Base-by-base conservation (phyloP, 1,284 basidiomycete genomes). In the Vanrija pseudolonga region DNA sequence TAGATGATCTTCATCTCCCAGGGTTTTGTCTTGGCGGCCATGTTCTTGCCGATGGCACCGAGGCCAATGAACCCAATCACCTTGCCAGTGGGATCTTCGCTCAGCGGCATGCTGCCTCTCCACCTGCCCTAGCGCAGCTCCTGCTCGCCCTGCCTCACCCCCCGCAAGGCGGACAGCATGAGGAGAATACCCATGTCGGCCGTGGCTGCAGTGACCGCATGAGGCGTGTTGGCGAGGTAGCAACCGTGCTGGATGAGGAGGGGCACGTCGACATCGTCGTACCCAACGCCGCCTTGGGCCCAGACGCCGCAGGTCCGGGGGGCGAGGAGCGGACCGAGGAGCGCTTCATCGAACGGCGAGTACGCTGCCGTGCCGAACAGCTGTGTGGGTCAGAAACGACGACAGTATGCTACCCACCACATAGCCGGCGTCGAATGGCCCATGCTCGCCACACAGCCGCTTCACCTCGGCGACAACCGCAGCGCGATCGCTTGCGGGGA, bases 1-100 rank as follows among this genome's bases (percentile, higher is more conserved):
- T 68, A 68, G 41, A 64, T 47, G 38, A 68, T 58, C 44, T 63
- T 62, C 64, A 68, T 66, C 22, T 55, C 59, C 51, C 59, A 66
- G 11, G 47, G 19, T 40, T 62, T 48, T 18, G 57, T 57, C 50
- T 68, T 64, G 15, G 32, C 45, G 2, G 66, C 61, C 55, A 68
- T 61, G n/a, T 37, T 50, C 49, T 63, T 60, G 6, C 65, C 65
- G 39, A 67, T 67, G 3, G 56, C 49, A 8, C 65, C 63, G 45
- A 65, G 49, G 8, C 65, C 65, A 22, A 64, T 43, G 40, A 67
- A 50, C 6, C 65, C 61, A 32, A 64, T n/a, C 18, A 51, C 55
- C 48, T 53, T 42, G 20, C 57, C 62, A 1, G 32, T 42, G 9
- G 62, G 64, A 51, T 63, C 64, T 23, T 56, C 53, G 24, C 52